Conservation (phyloP, 352 stramenopile species). For the Pythium aquatile region DNA sequence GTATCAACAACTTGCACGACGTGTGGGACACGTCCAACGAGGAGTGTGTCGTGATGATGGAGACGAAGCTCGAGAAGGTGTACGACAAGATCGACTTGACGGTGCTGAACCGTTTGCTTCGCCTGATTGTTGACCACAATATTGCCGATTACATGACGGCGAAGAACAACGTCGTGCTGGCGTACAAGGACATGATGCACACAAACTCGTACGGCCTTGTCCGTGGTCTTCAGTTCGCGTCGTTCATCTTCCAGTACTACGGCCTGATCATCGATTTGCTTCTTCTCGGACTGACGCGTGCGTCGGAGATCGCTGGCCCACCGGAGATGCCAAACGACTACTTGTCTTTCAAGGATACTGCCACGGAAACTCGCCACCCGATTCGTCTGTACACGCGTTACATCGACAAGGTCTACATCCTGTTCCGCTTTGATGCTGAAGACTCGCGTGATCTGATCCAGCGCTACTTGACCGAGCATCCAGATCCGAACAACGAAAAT, state of each 20-base stretch:
- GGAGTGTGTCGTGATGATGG: conserved; percentile 98
- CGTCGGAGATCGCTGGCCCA: conserved; percentile 97
- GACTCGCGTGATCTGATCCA: conserved; percentile 99
- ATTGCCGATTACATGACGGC: conserved; percentile 99
- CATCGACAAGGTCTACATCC: conserved; percentile 99
- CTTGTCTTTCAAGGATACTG: conserved; percentile 97
- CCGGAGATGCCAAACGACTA: conserved; percentile 99
- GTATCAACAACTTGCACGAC: conserved; percentile 99
- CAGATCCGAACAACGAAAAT: conserved; percentile 99
- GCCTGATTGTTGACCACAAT: conserved; percentile 99
- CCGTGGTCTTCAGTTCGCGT: conserved; percentile 96
- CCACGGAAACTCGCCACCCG: conserved; percentile 97
- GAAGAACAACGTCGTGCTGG: conserved; percentile 99
- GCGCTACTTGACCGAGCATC: conserved; percentile 99
- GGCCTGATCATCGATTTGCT: conserved; percentile 98
- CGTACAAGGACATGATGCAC: conserved; percentile 99
- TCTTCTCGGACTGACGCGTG: conserved; percentile 96
- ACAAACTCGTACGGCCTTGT: conserved; percentile 99
- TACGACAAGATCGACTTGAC: conserved; percentile 99
- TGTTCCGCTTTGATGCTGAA: conserved; percentile 98
- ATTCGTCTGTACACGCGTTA: conserved; percentile 99
- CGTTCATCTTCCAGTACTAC: conserved; percentile 99
- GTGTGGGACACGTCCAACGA: conserved; percentile 98
- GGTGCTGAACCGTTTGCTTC: conserved; percentile 97
- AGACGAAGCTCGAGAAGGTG: conserved; percentile 99